These are phyloP conservation scores for Ricinus communis DNA, from an alignment of 345 rosid species.

Conservation along the genomic window DNA sequence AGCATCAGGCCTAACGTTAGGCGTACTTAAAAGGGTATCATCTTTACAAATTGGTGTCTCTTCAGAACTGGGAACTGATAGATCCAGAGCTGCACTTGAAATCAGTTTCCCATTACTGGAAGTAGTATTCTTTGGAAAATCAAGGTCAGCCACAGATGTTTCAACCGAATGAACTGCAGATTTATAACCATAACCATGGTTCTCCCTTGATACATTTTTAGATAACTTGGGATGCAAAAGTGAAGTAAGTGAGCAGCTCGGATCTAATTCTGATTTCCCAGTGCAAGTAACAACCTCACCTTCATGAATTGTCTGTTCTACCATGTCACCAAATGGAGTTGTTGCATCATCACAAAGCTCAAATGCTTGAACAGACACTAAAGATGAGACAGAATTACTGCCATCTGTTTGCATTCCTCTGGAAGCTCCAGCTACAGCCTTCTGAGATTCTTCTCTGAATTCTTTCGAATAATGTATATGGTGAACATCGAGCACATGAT, in stretches of 20 bases:
- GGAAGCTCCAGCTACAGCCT: constrained; percentile 41
- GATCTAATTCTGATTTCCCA: constrained; percentile 41
- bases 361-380: constrained; percentile 71
- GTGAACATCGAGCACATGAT: constrained; percentile 29
- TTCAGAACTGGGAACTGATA: constrained; percentile 33
- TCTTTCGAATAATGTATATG: constrained; percentile 30
- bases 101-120: constrained; percentile 29
- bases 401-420: constrained; percentile 65
- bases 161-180: constrained; percentile 35
- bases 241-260: constrained; percentile 34
- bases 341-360: constrained; percentile 82
- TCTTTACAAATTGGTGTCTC: constrained; percentile 30
- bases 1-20: constrained; percentile 32
- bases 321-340: constrained; percentile 56
- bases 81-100: constrained; percentile 24
- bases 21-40: constrained; percentile 33
- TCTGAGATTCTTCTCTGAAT: constrained; percentile 39
- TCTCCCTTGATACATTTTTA: constrained; percentile 35
- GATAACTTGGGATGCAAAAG: constrained; percentile 28
- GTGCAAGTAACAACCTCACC: constrained; percentile 32
- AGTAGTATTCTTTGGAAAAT: constrained; percentile 27
- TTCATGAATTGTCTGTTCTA: constrained; percentile 42
- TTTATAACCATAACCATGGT: constrained; percentile 27
- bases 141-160: constrained; percentile 31
- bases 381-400: constrained; percentile 74